Evolutionary conservation across 306 rosid species (phyloP).

Genomic region (Prunus padus): DNA sequence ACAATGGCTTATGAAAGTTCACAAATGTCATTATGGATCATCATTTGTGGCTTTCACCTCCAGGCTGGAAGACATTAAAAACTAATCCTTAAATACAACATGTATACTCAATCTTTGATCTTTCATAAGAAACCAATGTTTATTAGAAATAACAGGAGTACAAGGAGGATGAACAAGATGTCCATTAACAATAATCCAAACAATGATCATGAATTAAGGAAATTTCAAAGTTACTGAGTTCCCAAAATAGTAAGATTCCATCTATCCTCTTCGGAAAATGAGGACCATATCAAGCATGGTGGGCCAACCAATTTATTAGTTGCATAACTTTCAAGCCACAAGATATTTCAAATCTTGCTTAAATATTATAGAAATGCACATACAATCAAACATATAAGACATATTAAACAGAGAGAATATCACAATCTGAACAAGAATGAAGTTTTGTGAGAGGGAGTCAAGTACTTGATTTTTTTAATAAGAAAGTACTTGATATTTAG

Average conservation of each 20-base stretch:
- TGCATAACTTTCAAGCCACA: background rate
- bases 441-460: background rate
- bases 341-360: background rate
- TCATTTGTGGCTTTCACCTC: background rate
- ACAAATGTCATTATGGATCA: background rate
- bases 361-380: background rate
- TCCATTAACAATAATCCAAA: background rate
- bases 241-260: background rate
- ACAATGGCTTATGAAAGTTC: background rate
- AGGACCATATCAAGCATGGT: background rate
- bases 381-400: background rate
- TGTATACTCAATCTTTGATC: background rate
- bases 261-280: background rate
- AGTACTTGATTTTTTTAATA: background rate
- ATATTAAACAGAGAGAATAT: background rate
- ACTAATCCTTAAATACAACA: too few species aligned
- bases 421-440: background rate
- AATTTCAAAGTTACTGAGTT: background rate
- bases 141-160: background rate
- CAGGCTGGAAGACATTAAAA: background rate
- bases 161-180: background rate
- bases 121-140: background rate
- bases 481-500: background rate
- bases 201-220: background rate
- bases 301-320: background rate